Evolutionary conservation across 768 basidiomycete species (phyloP), one percentile per base, ranked within the genome.

Genomic region (Lentinula boryana): DNA sequence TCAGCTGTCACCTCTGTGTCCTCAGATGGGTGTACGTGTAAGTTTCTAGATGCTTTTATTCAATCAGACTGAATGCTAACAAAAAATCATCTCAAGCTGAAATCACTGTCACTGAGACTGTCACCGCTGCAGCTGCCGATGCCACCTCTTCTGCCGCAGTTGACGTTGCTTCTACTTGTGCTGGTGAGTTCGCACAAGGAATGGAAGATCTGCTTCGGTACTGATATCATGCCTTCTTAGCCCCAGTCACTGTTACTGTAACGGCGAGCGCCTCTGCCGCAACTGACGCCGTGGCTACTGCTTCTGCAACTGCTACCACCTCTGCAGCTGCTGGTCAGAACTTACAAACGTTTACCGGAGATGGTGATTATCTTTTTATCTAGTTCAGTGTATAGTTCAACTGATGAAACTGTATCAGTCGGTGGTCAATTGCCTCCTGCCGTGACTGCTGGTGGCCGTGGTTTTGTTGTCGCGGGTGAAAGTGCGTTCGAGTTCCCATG

Each of bases 301-400:
- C 67, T 44, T 55, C 67, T 18, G 40, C 63, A 18, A 58, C 65
- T 21, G 46, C 55, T 56, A 38, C 58, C 6, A 31, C 57, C n/a
- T 57, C 55, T 33, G 31, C 44, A 33, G 63, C 69, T 36, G 61
- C 64, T 15, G 56, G 64, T 46, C 62, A 55, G 5, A 58, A 62
- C n/a, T 56, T 84, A 44, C 83, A 84, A 63, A 78, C 70, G 27
- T 85, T 85, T 74, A 77, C 79, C 62, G 81, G 78, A 31, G 70
- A 72, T 62, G 76, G 78, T 80, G 63, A 68, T 77, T 67, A 31
- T 5, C 44, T 52, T 18, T 9, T 31, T 13, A 21, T 31, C 48
- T 6, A 27, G 27, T 18, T 44, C 12, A 7, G 16, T 57, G 3
- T 35, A 8, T 13, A 40, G 23, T 50, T 51, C 1, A 23, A 23